Percentiles rank a stretch among this genome's conserved stretches.
phyloP scores from a whole-genome alignment of 768 basidiomycete species.

The Leccinum incarnatum region DNA sequence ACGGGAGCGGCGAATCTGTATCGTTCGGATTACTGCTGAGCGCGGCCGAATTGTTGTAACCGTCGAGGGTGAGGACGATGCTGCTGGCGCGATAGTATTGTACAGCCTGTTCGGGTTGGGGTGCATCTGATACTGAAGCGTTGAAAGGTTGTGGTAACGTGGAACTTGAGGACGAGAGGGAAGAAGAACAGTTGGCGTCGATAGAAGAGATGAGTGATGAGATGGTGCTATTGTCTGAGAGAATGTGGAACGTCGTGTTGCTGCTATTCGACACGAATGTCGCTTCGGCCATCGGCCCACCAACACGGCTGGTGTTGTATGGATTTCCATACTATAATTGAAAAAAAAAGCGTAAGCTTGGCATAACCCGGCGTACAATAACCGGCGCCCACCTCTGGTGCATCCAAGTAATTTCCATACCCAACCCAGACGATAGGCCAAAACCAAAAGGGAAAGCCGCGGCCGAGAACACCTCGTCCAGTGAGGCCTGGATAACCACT shows the following conservation, averaged over 20 bases:
- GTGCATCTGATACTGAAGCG: slow-evolving; percentile 23
- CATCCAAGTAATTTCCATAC: slow-evolving; percentile 33
- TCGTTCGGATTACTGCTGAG: slow-evolving; percentile 38
- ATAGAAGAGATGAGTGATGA: slow-evolving; percentile 42
- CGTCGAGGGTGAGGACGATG: slow-evolving; percentile 58
- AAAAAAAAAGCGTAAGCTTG: slow-evolving; percentile 6
- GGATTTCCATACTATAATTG: slow-evolving; percentile 43
- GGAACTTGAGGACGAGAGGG: slow-evolving; percentile 32
- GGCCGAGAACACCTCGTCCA: slow-evolving; percentile 45
- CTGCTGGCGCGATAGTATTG: slow-evolving; percentile 71
- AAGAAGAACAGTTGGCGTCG: slow-evolving; percentile 41
- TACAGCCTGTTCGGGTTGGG: slow-evolving; percentile 52
- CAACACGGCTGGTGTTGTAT: slow-evolving; percentile 47
- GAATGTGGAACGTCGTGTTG: slow-evolving; percentile 43
- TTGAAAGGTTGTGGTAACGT: slow-evolving; percentile 34
- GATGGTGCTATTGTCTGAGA: slow-evolving; percentile 49
- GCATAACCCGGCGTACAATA: not conserved
- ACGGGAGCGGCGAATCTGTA: slow-evolving; percentile 50
- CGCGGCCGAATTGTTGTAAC: slow-evolving; percentile 62
- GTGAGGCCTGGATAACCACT: slow-evolving; percentile 58
- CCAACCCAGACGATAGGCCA: slow-evolving; percentile 61
- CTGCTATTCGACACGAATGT: slow-evolving; percentile 39
- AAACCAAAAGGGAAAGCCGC: slow-evolving; percentile 61
- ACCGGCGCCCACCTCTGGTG: slow-evolving; percentile 38
- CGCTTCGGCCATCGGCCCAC: slow-evolving; percentile 41